Conservation (phyloP, 2,329 filamentous ascomycete species). For the Paecilomyces variotii region DNA sequence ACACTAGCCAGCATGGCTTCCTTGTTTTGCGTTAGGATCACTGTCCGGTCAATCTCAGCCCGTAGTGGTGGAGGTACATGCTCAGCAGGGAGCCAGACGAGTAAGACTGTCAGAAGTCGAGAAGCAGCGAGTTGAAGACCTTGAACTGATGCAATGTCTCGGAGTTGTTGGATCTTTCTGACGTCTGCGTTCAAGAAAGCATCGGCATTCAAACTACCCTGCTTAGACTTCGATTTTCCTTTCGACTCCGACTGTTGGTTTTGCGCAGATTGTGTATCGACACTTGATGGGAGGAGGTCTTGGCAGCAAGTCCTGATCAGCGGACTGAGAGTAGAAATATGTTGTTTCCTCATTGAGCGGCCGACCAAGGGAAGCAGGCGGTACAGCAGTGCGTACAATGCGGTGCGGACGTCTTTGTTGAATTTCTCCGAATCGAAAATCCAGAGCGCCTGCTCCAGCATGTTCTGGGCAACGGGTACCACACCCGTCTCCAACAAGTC, state of each 20-base stretch:
- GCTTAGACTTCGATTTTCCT: constrained; percentile 28
- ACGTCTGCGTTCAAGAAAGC: constrained; percentile 53
- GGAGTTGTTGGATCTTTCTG: constrained; percentile 16
- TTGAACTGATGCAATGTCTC: constrained; percentile 14
- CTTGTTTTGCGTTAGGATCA: constrained; percentile 61
- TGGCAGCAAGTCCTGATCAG: constrained; percentile 61
- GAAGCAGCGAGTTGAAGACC: constrained; percentile 51
- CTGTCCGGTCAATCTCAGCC: constrained; percentile 69
- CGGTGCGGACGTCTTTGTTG: constrained; percentile 48
- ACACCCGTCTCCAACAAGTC: constrained; percentile 51
- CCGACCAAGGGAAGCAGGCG: constrained; percentile 56
- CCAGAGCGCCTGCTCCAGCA: constrained; percentile 64
- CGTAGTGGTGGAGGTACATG: constrained; percentile 64
- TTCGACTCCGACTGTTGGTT: constrained; percentile 33
- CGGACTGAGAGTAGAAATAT: constrained; percentile 56
- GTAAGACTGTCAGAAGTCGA: constrained; percentile 53
- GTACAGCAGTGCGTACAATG: constrained; percentile 53
- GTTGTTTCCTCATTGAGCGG: constrained; percentile 56
- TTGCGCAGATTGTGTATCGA: constrained; percentile 24
- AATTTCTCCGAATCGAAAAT: constrained; percentile 53
- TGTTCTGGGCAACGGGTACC: constrained; percentile 53
- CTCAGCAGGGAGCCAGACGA: constrained; percentile 57
- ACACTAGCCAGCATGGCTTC: constrained; percentile 74
- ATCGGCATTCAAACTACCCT: constrained; percentile 54
- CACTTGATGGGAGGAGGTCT: constrained; percentile 55